Evolutionary conservation across 2,329 filamentous ascomycete genomes (phyloP), one percentile per base, ranked within the genome.

Genomic region (Cephalotrichum gorgonifer): DNA sequence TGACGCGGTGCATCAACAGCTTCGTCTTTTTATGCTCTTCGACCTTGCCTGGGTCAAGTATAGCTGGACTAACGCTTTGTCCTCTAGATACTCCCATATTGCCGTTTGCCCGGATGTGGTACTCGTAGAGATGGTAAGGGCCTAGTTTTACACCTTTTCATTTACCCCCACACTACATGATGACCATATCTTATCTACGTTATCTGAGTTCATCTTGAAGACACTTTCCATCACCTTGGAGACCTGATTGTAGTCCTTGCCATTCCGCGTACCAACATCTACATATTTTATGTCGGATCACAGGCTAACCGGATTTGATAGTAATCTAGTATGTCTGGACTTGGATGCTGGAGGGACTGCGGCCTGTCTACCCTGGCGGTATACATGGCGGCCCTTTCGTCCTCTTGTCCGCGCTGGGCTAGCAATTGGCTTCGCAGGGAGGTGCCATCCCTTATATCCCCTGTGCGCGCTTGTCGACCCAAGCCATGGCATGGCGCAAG

Each of bases 151-250:
- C 50, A 38, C 22, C 45, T 42, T 50, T 23, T 23, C 27, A 3
- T 22, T 15, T 30, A 22, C 28, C n/a, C 47, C 33, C 50, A 48
- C 53, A 58, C 65, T 69, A 71, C 56, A 62, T 67, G 74, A 77
- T 77, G 75, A 74, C 52, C 66, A 63, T 58, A 61, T n/a, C n/a
- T 62, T 63, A 65, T 64, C 67, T 69, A 64, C 68, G 70, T 66
- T 70, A 60, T 64, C 73, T 69, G 75, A 78, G 67, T 75, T 73
- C 66, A 71, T 67, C 67, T 60, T 78, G 75, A 77, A 62, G 74
- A 78, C 57, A 46, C 9, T 73, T 62, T 60, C 55, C 63, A 72
- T 77, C 75, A 78, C 74, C 75, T 78, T 78, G 75, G 75, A 78
- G 75, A 78, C 78, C 75, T 78, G 75, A 78, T 62, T 54, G 17